Conservation (phyloP, 495 filamentous ascomycete species). For the Aspergillus incahuasiensis region DNA sequence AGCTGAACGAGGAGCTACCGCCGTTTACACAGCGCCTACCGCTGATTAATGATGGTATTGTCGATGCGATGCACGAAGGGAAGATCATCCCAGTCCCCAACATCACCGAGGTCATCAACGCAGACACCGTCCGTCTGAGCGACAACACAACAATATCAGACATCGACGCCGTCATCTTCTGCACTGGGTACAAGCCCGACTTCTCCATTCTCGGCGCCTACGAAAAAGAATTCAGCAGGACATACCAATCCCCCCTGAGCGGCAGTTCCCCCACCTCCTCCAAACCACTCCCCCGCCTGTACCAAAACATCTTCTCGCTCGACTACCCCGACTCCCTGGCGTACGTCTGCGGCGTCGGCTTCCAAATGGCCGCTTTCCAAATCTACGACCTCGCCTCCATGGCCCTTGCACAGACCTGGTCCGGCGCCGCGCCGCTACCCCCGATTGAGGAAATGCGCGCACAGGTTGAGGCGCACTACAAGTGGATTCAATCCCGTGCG, state of each 20-base stretch:
- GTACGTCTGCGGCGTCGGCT: constrained; percentile 14
- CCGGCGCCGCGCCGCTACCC: not conserved
- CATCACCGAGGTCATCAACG: too few relatives aligned
- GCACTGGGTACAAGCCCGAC: constrained; percentile 15
- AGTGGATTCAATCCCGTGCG: too few relatives aligned
- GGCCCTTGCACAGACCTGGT: constrained; percentile 34
- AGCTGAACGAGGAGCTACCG: too few relatives aligned
- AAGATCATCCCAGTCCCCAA: too few relatives aligned
- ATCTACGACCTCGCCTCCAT: constrained; percentile 31
- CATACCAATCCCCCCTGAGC: not conserved
- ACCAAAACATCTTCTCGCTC: constrained; percentile 36
- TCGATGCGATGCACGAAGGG: too few relatives aligned
- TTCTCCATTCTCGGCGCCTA: constrained; percentile 9
- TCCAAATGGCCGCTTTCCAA: constrained; percentile 28
- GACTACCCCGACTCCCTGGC: constrained; percentile 28
- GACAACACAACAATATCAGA: constrained; percentile 5
- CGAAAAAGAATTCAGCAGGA: not conserved
- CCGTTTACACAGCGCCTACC: too few relatives aligned
- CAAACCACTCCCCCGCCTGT: constrained; percentile 20
- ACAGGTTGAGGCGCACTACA: too few relatives aligned
- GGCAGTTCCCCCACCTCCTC: not conserved
- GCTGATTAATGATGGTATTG: too few relatives aligned
- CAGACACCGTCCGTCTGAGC: not conserved
- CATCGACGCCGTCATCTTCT: constrained; percentile 15
- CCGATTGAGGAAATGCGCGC: too few relatives aligned